phyloP scores from a whole-genome alignment of 805 yeast genomes.

The Candida piceae region DNA sequence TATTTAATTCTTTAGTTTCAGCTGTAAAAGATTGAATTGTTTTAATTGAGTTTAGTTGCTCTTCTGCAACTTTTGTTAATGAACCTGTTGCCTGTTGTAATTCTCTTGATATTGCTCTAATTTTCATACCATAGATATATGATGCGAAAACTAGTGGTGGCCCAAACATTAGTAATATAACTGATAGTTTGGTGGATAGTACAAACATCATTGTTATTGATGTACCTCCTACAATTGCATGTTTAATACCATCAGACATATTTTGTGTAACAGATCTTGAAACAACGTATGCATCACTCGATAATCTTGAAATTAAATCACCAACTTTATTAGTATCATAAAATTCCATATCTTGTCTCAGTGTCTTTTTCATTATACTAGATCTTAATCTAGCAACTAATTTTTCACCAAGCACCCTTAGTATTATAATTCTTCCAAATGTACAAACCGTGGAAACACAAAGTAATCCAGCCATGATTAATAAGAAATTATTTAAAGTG shows the following conservation, averaged over 20 bases:
- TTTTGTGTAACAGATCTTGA: conserved; percentile 83
- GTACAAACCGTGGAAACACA: conserved; percentile 73
- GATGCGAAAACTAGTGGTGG: conserved; percentile 86
- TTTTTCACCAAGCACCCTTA: conserved; percentile 80
- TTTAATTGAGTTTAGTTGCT: conserved; percentile 75
- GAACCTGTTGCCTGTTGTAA: conserved; percentile 85
- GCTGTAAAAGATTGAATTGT: conserved; percentile 92
- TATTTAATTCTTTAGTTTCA: conserved; percentile 69
- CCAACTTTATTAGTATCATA: conserved; percentile 90
- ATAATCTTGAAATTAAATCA: conserved; percentile 80
- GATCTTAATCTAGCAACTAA: conserved; percentile 81
- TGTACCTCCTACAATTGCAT: conserved; percentile 72
- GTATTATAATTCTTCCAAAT: conserved; percentile 68
- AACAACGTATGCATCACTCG: conserved; percentile 87
- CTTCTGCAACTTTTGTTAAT: conserved; percentile 87
- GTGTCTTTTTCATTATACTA: conserved; percentile 66
- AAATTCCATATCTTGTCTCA: conserved; percentile 85
- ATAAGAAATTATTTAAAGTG: conserved; percentile 54
- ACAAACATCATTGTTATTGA: conserved; percentile 90
- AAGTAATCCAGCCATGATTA: conserved; percentile 57
- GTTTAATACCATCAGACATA: conserved; percentile 84
- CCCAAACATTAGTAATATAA: conserved; percentile 69
- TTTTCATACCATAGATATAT: conserved; percentile 73
- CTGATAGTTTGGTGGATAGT: conserved; percentile 74
- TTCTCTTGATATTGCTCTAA: conserved; percentile 67